Evolutionary conservation across 495 filamentous ascomycete genomes (phyloP).

Genomic region (Aspergillus mulundensis): DNA sequence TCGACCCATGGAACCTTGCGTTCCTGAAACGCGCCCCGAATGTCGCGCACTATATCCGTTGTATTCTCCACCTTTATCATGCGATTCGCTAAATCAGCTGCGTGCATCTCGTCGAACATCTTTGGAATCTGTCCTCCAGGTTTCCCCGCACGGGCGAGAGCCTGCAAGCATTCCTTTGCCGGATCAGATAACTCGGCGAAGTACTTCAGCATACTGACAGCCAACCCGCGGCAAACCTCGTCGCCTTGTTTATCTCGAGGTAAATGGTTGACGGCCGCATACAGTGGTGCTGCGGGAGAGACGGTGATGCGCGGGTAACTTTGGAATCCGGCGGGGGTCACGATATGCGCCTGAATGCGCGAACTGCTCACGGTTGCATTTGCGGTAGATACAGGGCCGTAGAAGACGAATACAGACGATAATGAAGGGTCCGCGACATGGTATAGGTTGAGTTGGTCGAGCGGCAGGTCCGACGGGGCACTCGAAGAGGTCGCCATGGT

Average conservation of each 20-base stretch:
- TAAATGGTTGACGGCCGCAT: constrained; percentile 85
- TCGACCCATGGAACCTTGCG: constrained; percentile 80
- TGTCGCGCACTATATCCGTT: constrained; percentile 61
- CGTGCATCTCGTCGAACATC: constrained; percentile 88
- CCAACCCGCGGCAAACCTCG: constrained; percentile 81
- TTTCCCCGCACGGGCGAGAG: constrained; percentile 29
- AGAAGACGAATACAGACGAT: constrained; percentile 75
- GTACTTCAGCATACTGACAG: constrained; percentile 89
- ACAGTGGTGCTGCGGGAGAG: constrained; percentile 91
- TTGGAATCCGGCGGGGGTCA: constrained; percentile 80
- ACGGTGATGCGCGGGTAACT: constrained; percentile 87
- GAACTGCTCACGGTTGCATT: constrained; percentile 84
- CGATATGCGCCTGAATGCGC: constrained; percentile 87
- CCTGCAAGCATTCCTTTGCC: constrained; percentile 57
- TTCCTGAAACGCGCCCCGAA: constrained; percentile 68
- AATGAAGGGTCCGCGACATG: constrained; percentile 74
- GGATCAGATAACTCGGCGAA: constrained; percentile 78
- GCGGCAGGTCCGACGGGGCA: constrained; percentile 53
- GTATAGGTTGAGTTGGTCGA: constrained; percentile 75
- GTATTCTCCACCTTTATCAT: constrained; percentile 77
- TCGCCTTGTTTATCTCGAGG: constrained; percentile 91
- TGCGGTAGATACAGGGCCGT: constrained; percentile 76
- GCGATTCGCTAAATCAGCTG: constrained; percentile 78
- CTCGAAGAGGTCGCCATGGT: constrained; percentile 35
- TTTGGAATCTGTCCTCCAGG: constrained; percentile 45